These are phyloP conservation scores for Bacterosira constricta DNA, from an alignment of 108 stramenopile species.

Conservation along the genomic window DNA sequence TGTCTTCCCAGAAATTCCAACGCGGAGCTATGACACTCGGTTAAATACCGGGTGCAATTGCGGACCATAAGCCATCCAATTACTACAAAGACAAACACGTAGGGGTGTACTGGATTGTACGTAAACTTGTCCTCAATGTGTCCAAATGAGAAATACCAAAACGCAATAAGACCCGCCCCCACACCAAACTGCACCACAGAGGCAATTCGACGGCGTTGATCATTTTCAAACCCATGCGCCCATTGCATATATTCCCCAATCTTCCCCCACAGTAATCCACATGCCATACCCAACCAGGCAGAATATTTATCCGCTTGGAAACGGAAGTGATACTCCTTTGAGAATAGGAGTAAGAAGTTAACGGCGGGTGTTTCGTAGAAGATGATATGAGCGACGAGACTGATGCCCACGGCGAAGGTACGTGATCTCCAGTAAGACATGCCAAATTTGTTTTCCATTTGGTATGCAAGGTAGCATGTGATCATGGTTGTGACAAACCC, in stretches of 20 bases:
- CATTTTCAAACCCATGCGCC: conserved; percentile 54
- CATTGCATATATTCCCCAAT: conserved; percentile 60
- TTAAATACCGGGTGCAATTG: conserved; percentile 81
- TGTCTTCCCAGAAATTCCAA: conserved; percentile 89
- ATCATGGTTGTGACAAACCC: conserved; percentile 74
- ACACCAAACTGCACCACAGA: conserved; percentile 46
- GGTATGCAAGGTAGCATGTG: conserved; percentile 55
- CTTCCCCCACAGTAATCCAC: conserved; percentile 62
- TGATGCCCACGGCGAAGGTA: conserved; percentile 42
- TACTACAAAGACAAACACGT: conserved; percentile 83
- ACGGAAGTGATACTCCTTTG: conserved; percentile 70
- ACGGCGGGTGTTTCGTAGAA: conserved; percentile 71
- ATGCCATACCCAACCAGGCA: conserved; percentile 65
- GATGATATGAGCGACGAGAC: conserved; percentile 55
- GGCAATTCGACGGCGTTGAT: conserved; percentile 26
- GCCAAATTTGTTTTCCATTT: conserved; percentile 37
- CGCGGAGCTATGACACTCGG: conserved; percentile 63
- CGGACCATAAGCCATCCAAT: conserved; percentile 89
- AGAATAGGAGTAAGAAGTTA: conserved; percentile 56
- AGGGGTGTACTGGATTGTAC: conserved; percentile 91
- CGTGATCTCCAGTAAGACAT: conserved; percentile 54
- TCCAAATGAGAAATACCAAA: conserved; percentile 68
- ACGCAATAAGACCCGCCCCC: conserved; percentile 50
- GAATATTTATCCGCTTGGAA: conserved; percentile 75
- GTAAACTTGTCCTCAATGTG: conserved; percentile 70